A percentile compares a stretch with the other conserved stretches of the same genome.
Evolutionary conservation across 495 filamentous ascomycete species (phyloP).

Genomic region (Annulohypoxylon maeteangense): DNA sequence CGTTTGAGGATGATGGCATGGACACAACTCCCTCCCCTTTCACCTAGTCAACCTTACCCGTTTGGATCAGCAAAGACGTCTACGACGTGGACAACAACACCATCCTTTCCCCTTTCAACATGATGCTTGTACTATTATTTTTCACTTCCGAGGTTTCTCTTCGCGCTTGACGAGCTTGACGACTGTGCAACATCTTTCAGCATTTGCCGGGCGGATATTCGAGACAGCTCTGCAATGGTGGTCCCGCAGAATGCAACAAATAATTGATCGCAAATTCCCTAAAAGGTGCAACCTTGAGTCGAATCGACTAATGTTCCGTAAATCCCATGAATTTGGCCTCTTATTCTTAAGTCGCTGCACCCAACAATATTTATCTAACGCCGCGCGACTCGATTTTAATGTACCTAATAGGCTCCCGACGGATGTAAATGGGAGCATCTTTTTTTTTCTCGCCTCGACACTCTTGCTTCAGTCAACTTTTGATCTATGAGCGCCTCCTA

Average conservation of each 20-base stretch:
- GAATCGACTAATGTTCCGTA: slow-evolving; percentile 51
- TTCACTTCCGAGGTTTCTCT: slow-evolving; percentile 49
- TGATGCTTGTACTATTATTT: slow-evolving; percentile 52
- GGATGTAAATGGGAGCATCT: slow-evolving; percentile 40
- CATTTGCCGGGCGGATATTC: slow-evolving; percentile 51
- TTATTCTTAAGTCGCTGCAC: slow-evolving; percentile 43
- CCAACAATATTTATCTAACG: slow-evolving; percentile 38
- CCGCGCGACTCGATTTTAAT: slow-evolving; percentile 44
- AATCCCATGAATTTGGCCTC: slow-evolving; percentile 47
- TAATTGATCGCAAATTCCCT: slow-evolving; percentile 54
- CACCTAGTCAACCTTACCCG: slow-evolving; percentile 34
- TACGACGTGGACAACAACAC: slow-evolving; percentile 44
- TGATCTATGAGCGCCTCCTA: slow-evolving; percentile 16
- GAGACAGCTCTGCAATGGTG: slow-evolving; percentile 51
- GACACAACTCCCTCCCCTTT: slow-evolving; percentile 29
- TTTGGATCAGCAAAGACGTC: slow-evolving; percentile 43
- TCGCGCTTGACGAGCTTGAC: slow-evolving; percentile 49
- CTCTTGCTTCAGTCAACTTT: slow-evolving; percentile 26
- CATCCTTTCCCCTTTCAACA: slow-evolving; percentile 45
- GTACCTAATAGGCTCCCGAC: slow-evolving; percentile 42
- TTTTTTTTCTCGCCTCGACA: slow-evolving; percentile 27
- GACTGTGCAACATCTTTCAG: slow-evolving; percentile 51
- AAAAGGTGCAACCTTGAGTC: slow-evolving; percentile 51
- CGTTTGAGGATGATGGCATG: slow-evolving; percentile 38
- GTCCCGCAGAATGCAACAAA: slow-evolving; percentile 51